Evolutionary conservation across 2,329 filamentous ascomycete genomes (phyloP).

Genomic region (Simplicillium sp.): DNA sequence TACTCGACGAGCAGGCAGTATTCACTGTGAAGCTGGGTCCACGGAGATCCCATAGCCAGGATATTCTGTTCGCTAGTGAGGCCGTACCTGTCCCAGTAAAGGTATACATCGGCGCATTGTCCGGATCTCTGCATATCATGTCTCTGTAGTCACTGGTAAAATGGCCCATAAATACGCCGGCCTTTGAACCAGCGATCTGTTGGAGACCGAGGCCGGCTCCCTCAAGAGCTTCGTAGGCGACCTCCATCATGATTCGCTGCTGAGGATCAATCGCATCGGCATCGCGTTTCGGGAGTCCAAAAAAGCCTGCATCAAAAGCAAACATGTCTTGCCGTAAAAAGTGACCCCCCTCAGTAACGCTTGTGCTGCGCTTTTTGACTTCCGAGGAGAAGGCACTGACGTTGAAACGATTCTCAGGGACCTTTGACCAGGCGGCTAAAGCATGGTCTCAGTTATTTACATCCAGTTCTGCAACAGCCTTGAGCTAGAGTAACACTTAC

Average conservation of each 20-base stretch:
- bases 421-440: too few relatives aligned
- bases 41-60: slow-evolving; percentile 21
- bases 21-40: slow-evolving; percentile 21
- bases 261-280: slow-evolving; percentile 14
- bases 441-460: too few relatives aligned
- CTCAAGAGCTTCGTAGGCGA: slow-evolving; percentile 9
- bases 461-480: too few relatives aligned
- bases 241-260: slow-evolving; percentile 8
- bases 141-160: slow-evolving; percentile 9
- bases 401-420: too few relatives aligned
- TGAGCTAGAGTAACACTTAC: too few relatives aligned
- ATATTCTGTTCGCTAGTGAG: slow-evolving; percentile 28
- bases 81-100: too few relatives aligned
- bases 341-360: too few relatives aligned
- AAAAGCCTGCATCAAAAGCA: slow-evolving; percentile 12
- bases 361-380: too few relatives aligned
- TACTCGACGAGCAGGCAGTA: slow-evolving; percentile 19
- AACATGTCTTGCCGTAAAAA: slow-evolving; percentile 27
- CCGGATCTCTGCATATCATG: background rate
- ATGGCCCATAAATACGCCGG: slow-evolving; percentile 13
- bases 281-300: slow-evolving; percentile 8
- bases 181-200: slow-evolving; percentile 5
- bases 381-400: too few relatives aligned
- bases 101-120: too few relatives aligned
- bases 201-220: slow-evolving; percentile 18